Base-by-base conservation (phyloP, 305 asterid species). In the Caryopteris hybrid region DNA sequence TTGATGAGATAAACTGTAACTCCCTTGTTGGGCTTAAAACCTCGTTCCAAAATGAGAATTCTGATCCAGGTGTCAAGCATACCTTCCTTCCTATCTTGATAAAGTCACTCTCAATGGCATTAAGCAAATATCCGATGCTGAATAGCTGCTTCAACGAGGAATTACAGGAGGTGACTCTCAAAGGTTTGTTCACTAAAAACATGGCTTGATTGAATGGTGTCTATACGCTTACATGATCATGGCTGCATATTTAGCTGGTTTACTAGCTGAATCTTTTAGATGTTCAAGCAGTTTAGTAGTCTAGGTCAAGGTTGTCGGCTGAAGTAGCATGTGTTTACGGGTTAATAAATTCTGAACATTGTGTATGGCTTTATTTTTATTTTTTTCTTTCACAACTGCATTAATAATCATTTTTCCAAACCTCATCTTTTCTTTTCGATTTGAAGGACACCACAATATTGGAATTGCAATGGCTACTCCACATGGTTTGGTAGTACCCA, bases 391-490 rank as follows among this genome's bases (percentile, higher is more conserved):
- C 21, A 3, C n/a, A 18, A 64, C 2, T 41, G 47, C 4, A 25
- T 9, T 50, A 56, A 2, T 13, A 25, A 14, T 48, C 7, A 1
- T 13, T 38, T 4, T 33, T 38, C 25, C 52, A 21, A 43, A 61
- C 41, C 39, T 13, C 17, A 13, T 41, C 20, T 54, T 68, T 50
- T 45, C 5, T 20, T 64, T 74, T 39, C 52, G 50, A 54, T 50
- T 61, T 16, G 20, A 70, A 93, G 99, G 99, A 25, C 81, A 92
- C 36, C 99, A 93, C 76, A 93, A 90, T 76, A 83, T 93, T 50
- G 99, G 99, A 54, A 82, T 93, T 55, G 99, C 99, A 52, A 93
- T 90, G 99, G 99, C 99, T 66, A 90, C 96, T 75, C 92, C 96
- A 43, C 78, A 87, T 52, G 99, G 99, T 61, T 74, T 93, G 75